Evolutionary conservation across 2,329 filamentous ascomycete species (phyloP), one percentile per base, ranked within the genome.

Genomic region (Calonectria pseudoturangicola): DNA sequence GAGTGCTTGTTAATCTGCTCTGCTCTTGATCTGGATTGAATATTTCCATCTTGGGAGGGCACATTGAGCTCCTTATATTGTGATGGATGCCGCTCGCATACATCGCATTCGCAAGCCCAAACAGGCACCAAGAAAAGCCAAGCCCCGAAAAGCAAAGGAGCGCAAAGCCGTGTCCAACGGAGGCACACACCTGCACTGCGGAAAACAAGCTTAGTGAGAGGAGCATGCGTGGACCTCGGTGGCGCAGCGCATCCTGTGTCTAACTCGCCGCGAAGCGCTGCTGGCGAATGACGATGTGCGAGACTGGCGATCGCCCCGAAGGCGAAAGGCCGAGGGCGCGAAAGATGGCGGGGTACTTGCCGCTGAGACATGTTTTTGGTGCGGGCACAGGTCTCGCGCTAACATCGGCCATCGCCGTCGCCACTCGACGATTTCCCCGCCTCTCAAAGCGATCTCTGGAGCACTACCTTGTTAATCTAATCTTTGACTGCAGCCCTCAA

Each of bases 61-160:
- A 25, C 28, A 41, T 63, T 21, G n/a, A 3, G 41, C 62, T 41
- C 45, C 70, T 79, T 79, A 79, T 79, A 79, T 79, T 41, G 21
- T 21, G 39, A 0, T 21, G 0, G 16, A 21, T 48, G 13, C 4
- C 27, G 7, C 27, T 18, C 50, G 18, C 21, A 43, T 10, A 7
- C 21, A 51, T 51, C 66, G 21, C 48, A 48, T 27, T 66, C 47
- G 39, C 60, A 48, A 39, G 6, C 15, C 28, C n/a, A 50, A 27
- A 28, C 16, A 45, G 25, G 45, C 54, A 63, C 30, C 47, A 21
- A 33, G 27, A 43, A 64, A 64, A 51, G 36, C 43, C 43, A 8
- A 50, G 48, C 58, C 54, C 68, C 73, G 66, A 64, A 41, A 36
- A 39, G 56, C 13, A 41, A 71, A 58, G 64, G 71, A 71, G 58